Base-by-base conservation (phyloP, 768 basidiomycete genomes). In the Termitomyces titanicus region DNA sequence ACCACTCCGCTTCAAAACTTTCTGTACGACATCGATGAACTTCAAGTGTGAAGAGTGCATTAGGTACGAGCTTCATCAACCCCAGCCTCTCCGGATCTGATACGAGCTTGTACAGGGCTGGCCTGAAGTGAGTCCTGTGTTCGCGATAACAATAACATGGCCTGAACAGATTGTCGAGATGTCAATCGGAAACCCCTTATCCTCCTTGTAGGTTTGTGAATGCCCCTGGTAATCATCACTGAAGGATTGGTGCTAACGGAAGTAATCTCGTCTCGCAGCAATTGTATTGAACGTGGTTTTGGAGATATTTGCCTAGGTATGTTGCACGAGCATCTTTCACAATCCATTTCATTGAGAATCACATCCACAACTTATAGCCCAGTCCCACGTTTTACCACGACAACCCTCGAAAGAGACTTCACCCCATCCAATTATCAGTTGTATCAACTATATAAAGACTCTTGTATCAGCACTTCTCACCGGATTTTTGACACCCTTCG, bases 181-280 rank as follows among this genome's bases (percentile, higher is more conserved):
- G 58, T 50, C 42, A 53, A 45, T 39, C 29, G 24, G 51, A 56
- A 15, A 20, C 20, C 25, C 37, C 47, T 5, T 13, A 35, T 22
- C 51, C 40, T 52, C 54, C 58, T 42, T 59, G 58, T 51, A 53
- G 58, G 58, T 59, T 27, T 31, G 55, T 55, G 34, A 11, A 18
- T 22, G 4, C 24, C 24, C 5, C 12, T 43, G 17, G n/a, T 12
- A 13, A n/a, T 38, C 13, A 38, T 33, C 20, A 7, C 9, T 31
- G 50, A 17, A 22, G 18, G 12, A 24, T 39, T 18, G 20, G 35
- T 11, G 12, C n/a, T 46, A 3, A 20, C 29, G 29, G 34, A 35
- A 12, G 10, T n/a, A 3, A 49, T 42, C 11, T 42, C 20, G 12
- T 55, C 29, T 39, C 44, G 27, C 24, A 59, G 58, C 43, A 56